A percentile compares a stretch with the other conserved stretches of the same genome.
Conservation (phyloP, 164 flowering plant species). For the Magnolia officinalis region DNA sequence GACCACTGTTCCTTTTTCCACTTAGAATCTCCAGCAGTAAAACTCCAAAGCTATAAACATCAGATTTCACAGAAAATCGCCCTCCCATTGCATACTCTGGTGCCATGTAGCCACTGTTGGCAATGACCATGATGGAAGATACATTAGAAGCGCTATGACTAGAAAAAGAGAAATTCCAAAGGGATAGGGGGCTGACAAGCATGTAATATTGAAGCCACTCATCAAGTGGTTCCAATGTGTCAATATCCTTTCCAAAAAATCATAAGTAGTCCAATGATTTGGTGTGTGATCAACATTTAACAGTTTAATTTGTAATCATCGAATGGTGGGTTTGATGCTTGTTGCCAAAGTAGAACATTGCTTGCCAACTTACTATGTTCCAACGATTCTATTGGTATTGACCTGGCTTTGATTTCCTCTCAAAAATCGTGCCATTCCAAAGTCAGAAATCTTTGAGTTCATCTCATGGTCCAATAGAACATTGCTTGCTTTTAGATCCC, state of each 20-base stretch:
- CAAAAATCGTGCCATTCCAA: constrained; percentile 42
- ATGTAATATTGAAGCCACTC: too few relatives aligned
- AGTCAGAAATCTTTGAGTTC: constrained; percentile 50
- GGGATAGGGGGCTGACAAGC: too few relatives aligned
- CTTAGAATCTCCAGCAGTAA: constrained; percentile 4
- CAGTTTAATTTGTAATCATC: too few relatives aligned
- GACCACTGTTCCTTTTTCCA: constrained; percentile 5
- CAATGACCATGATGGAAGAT: too few relatives aligned
- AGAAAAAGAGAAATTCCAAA: too few relatives aligned
- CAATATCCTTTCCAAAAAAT: too few relatives aligned
- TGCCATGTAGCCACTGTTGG: background rate
- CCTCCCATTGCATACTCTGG: constrained; percentile 8
- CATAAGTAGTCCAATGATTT: too few relatives aligned
- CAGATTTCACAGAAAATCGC: constrained; percentile 10
- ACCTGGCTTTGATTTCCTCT: constrained; percentile 27
- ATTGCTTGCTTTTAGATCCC: constrained; percentile 50
- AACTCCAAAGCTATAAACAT: constrained; percentile 6
- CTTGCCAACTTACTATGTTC: constrained; percentile 39
- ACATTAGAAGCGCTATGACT: background rate
- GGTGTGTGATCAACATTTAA: too few relatives aligned
- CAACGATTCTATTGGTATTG: constrained; percentile 28
- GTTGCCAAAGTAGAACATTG: too few relatives aligned
- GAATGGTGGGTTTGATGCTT: too few relatives aligned
- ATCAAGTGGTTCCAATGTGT: too few relatives aligned
- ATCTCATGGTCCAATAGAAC: constrained; percentile 31